These are phyloP conservation scores for Nicotiana knightiana DNA, from an alignment of 257 asterid species.

Conservation along the genomic window DNA sequence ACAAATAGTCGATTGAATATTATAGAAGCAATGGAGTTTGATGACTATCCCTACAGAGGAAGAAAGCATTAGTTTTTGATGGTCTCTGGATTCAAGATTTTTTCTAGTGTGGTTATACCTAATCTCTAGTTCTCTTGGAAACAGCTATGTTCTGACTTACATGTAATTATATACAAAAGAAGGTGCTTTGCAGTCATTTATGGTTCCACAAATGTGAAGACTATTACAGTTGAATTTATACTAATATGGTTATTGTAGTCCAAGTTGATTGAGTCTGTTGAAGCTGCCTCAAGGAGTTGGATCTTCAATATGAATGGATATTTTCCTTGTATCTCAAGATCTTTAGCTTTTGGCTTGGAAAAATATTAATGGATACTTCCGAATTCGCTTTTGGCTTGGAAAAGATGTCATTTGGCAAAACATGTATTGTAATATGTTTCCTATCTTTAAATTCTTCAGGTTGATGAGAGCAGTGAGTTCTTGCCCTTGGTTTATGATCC, in stretches of 20 bases:
- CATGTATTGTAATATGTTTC: not conserved
- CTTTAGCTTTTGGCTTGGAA: not conserved
- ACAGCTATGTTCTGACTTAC: not conserved
- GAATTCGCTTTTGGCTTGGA: not conserved
- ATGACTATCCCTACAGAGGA: not conserved
- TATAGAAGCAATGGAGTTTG: not conserved
- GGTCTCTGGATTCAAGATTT: not conserved
- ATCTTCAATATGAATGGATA: not conserved
- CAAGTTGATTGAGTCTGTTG: not conserved
- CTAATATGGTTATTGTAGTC: not conserved
- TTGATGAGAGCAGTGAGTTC: constrained; percentile 94
- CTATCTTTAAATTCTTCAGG: constrained; percentile 39
- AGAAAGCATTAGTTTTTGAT: not conserved
- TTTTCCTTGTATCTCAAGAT: not conserved
- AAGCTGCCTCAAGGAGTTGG: not conserved
- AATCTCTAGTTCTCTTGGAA: not conserved
- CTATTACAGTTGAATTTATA: not conserved
- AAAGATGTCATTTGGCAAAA: not conserved
- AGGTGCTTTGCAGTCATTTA: not conserved
- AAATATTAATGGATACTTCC: not conserved
- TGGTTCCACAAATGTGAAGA: not conserved
- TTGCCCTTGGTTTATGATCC: constrained; percentile 93
- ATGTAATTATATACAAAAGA: not conserved
- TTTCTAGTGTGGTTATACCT: not conserved
- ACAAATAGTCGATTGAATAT: not conserved